These are phyloP conservation scores for Hyparrhenia diplandra DNA, from an alignment of 176 grass and related monocot genomes.

Conservation along the genomic window DNA sequence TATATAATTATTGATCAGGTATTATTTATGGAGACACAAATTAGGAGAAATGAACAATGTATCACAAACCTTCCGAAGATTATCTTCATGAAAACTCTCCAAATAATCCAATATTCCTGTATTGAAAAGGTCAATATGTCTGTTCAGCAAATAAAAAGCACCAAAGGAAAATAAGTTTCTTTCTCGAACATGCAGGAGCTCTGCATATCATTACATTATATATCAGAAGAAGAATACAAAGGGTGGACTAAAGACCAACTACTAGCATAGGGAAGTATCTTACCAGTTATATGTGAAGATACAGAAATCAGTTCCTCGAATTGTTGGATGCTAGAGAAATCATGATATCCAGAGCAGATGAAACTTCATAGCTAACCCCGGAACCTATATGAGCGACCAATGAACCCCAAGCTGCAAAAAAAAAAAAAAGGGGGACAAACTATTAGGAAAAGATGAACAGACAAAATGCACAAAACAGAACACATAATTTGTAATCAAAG, in stretches of 20 bases:
- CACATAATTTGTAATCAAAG: neutral
- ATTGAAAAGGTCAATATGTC: constrained; percentile 17
- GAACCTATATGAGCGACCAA: constrained; percentile 90
- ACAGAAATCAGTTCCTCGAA: constrained; percentile 62
- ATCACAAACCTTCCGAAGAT: constrained; percentile 74
- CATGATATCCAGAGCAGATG: constrained; percentile 78
- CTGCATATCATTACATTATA: neutral
- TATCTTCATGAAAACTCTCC: constrained; percentile 76
- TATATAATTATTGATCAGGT: constrained; percentile 5
- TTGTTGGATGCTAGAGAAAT: constrained; percentile 65
- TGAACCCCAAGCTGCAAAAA: constrained; percentile 59
- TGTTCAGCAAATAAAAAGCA: constrained; percentile 25
- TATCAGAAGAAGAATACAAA: neutral
- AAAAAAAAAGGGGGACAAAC: neutral
- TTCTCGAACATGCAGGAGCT: neutral
- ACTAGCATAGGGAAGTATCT: neutral
- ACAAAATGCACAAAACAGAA: constrained; percentile 2
- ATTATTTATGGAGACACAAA: neutral
- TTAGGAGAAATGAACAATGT: constrained; percentile 16
- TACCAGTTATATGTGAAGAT: constrained; percentile 93
- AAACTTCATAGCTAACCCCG: constrained; percentile 75
- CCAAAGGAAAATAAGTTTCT: neutral
- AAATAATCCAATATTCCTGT: constrained; percentile 93
- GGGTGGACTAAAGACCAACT: neutral
- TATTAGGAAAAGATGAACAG: constrained; percentile 21